A percentile compares a stretch with the other conserved stretches of the same genome.
phyloP scores from a whole-genome alignment of 345 rosid species.

The Eucalyptus erythrocorys region DNA sequence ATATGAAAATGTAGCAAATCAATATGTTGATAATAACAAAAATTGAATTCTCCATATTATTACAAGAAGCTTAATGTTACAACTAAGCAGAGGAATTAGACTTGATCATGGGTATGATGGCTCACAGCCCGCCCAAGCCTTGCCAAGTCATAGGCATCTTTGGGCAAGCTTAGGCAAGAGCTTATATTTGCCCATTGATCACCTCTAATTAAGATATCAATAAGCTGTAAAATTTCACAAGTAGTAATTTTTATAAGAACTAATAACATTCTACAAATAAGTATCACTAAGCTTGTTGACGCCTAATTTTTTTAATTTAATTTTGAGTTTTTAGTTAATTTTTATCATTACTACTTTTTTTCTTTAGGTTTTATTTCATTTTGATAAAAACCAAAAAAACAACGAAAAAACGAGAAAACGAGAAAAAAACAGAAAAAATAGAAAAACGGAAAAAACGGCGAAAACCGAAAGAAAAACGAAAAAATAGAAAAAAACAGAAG shows the following conservation, averaged over 20 bases:
- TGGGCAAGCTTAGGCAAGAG: not conserved
- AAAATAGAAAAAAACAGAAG: too few relatives aligned
- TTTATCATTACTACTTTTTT: too few relatives aligned
- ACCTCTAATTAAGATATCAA: not conserved
- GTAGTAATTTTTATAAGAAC: not conserved
- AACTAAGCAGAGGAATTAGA: not conserved
- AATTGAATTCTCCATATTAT: not conserved
- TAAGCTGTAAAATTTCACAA: not conserved
- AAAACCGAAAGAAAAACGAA: too few relatives aligned
- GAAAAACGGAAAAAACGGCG: too few relatives aligned
- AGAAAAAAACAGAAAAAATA: too few relatives aligned
- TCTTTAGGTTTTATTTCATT: too few relatives aligned
- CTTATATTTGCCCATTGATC: not conserved
- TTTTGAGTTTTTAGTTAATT: too few relatives aligned
- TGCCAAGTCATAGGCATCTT: not conserved
- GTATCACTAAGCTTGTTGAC: not conserved
- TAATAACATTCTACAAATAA: not conserved
- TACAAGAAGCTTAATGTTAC: not conserved
- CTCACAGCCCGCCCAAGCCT: accelerated
- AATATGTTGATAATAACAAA: not conserved
- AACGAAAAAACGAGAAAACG: too few relatives aligned
- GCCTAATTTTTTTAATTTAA: too few relatives aligned
- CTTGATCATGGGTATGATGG: not conserved
- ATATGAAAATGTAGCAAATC: not conserved
- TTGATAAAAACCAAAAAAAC: too few relatives aligned